Evolutionary conservation across 352 stramenopile genomes (phyloP), one percentile per base, ranked within the genome.

Genomic region (Achlya hypogyna): DNA sequence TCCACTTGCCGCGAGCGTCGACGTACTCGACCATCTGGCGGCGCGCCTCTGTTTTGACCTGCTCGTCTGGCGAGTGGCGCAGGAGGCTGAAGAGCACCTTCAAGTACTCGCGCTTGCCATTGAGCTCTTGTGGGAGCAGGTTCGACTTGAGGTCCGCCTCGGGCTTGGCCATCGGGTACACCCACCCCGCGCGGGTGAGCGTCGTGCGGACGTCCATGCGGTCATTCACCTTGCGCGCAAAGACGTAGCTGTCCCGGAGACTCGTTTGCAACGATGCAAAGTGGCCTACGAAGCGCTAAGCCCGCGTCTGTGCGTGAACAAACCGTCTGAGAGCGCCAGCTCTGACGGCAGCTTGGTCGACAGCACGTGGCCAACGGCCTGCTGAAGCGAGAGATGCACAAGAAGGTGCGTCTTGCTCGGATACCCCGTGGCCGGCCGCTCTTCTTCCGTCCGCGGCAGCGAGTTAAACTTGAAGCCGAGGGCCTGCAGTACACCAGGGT

Each of bases 171-270:
- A 56, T 22, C n/a, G 60, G 60, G 35, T 67, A 67, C 14, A 67
- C 25, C 60, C 60, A 67, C 4, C 60, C 60, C 16, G 60, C 60
- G 8, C 60, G 60, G 20, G 60, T 67, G n/a, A 52, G 47, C 42
- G 60, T 67, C 20, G 60, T 67, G 0, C 84, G 82, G 51, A 90
- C 29, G 23, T 81, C 72, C 27, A 85, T 51, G 0, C 73, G 79
- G 40, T 91, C 82, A 53, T 93, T 93, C 31, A 93, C 75, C 54
- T 84, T 86, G 23, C 82, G 81, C 8, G 81, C 78, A 71, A 91
- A 88, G 12, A 76, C 51, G 53, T 78, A 91, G 62, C 81, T 89
- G 62, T 91, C 81, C n/a, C 79, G 76, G 18, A 93, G 73, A 62
- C 76, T 79, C 20, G 69, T 69, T 38, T 79, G 60, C 5, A 93